Evolutionary conservation across 768 basidiomycete species (phyloP).

Genomic region (Mrakia hoshinonis): DNA sequence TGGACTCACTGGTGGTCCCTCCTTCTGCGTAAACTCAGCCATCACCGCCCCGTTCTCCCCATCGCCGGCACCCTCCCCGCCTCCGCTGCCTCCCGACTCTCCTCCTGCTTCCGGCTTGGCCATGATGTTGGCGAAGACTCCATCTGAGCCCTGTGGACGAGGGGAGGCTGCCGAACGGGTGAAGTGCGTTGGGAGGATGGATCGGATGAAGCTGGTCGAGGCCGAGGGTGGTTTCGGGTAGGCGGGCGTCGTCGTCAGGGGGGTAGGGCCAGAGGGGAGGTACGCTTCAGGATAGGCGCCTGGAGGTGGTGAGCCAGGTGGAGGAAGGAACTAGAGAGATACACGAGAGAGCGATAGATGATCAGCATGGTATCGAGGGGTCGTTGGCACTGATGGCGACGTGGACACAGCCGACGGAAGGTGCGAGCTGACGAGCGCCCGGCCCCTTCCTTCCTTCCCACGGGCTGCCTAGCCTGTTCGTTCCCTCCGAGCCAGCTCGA

Average conservation of each 20-base stretch:
- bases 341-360: too few species aligned
- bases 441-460: neutral
- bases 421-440: neutral
- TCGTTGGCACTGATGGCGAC: too few species aligned
- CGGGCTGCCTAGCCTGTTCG: neutral
- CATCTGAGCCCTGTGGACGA: conserved; percentile 57
- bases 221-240: conserved; percentile 25
- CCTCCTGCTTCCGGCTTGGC: conserved; percentile 63
- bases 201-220: conserved; percentile 27
- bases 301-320: conserved; percentile 26
- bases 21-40: conserved; percentile 73
- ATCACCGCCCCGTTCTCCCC: conserved; percentile 48
- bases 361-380: neutral
- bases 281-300: conserved; percentile 29
- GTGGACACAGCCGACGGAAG: neutral
- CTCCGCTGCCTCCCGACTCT: conserved; percentile 6
- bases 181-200: conserved; percentile 30
- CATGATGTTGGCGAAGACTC: conserved; percentile 87
- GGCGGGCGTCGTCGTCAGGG: conserved; percentile 27
- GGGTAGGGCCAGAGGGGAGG: conserved; percentile 24
- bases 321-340: conserved; percentile 26
- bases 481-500: neutral
- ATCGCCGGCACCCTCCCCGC: conserved; percentile 33
- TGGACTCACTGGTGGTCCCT: conserved; percentile 78
- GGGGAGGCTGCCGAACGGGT: conserved; percentile 31